Percentiles rank a stretch among this genome's conserved stretches.
These are phyloP conservation scores for Beauveria asiatica DNA, from an alignment of 2,329 filamentous ascomycete genomes.

Conservation along the genomic window DNA sequence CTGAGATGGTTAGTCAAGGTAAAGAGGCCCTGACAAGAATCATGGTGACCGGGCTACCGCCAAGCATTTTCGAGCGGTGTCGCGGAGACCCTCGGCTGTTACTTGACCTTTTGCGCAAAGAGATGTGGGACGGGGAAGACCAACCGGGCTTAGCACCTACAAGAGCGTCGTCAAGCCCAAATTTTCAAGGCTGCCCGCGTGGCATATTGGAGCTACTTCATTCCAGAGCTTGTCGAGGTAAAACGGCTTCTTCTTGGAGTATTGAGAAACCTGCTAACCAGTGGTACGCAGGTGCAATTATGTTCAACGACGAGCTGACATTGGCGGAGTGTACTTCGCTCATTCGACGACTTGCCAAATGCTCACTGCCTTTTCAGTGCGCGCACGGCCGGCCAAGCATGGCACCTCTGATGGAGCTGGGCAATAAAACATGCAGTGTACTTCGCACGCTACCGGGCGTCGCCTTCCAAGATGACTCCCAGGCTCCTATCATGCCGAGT, in stretches of 20 bases:
- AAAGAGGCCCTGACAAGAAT: constrained; percentile 24
- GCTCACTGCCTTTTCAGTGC: constrained; percentile 72
- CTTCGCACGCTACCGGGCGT: background rate
- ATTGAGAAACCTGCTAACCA: constrained; percentile 8
- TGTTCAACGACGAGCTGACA: constrained; percentile 70
- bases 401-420: constrained; percentile 51
- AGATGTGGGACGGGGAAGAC: constrained; percentile 60
- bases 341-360: constrained; percentile 48
- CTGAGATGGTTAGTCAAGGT: background rate
- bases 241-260: constrained; percentile 13
- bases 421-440: constrained; percentile 13
- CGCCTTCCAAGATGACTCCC: background rate
- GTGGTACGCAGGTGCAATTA: constrained; percentile 50
- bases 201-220: constrained; percentile 70
- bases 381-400: constrained; percentile 68
- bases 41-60: constrained; percentile 53
- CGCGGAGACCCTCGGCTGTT: constrained; percentile 61
- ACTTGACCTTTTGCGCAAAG: constrained; percentile 64
- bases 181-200: constrained; percentile 62
- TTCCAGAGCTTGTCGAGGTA: constrained; percentile 66
- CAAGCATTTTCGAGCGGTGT: constrained; percentile 68
- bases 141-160: constrained; percentile 14
- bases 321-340: constrained; percentile 49
- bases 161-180: constrained; percentile 9
- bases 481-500: background rate